Percentiles rank a stretch among this genome's conserved stretches.
Evolutionary conservation across 2,329 filamentous ascomycete species (phyloP).

Genomic region (Aureobasidium lini): DNA sequence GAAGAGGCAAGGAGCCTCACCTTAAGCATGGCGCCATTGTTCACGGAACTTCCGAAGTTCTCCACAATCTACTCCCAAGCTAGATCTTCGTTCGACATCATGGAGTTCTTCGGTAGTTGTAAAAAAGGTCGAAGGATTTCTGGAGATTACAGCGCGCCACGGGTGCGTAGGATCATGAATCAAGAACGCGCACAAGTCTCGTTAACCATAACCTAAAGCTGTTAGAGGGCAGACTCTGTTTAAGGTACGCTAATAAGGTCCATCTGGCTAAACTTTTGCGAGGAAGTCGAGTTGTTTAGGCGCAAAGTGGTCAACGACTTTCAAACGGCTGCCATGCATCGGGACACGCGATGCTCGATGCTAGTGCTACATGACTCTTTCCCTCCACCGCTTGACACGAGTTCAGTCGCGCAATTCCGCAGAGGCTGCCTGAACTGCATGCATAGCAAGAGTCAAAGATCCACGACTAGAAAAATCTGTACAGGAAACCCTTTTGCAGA

Average conservation of each 20-base stretch:
- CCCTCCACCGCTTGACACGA: neutral
- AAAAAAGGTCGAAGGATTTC: neutral
- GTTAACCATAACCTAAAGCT: neutral
- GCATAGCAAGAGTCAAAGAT: neutral
- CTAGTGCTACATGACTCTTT: neutral
- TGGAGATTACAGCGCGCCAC: neutral
- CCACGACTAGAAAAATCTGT: neutral
- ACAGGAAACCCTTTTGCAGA: neutral
- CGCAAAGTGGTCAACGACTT: constrained; percentile 1
- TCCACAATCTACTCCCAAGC: neutral
- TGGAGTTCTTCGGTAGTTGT: neutral
- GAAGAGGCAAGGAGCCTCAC: neutral
- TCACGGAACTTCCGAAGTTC: neutral
- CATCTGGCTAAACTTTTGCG: neutral
- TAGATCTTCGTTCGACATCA: neutral
- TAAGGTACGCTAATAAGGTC: constrained; percentile 4
- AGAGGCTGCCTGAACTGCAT: neutral
- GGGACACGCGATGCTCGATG: neutral
- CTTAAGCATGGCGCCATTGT: neutral
- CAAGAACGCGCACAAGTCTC: neutral
- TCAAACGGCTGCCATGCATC: constrained; percentile 1
- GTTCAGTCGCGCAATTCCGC: neutral
- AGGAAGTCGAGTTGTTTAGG: neutral
- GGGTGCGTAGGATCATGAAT: neutral
- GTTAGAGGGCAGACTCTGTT: neutral